Percentiles rank a stretch among this genome's conserved stretches.
Conservation (phyloP, 2,329 filamentous ascomycete genomes). For the Penicillium sp. region DNA sequence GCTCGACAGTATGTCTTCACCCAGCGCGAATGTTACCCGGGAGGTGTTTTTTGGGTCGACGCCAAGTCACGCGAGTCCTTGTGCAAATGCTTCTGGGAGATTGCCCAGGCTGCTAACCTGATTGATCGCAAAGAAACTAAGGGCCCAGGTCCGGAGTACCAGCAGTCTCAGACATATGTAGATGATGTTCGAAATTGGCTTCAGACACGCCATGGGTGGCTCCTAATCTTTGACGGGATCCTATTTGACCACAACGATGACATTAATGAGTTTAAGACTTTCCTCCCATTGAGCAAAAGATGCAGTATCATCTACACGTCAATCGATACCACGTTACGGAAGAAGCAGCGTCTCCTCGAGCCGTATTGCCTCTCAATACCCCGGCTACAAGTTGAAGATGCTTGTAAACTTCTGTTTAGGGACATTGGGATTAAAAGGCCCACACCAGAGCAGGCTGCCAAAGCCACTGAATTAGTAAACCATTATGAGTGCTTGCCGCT, state of each 20-base stretch:
- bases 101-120: constrained; percentile 62
- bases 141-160: constrained; percentile 40
- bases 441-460: constrained; percentile 57
- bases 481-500: constrained; percentile 68
- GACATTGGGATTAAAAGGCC: constrained; percentile 65
- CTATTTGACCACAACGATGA: constrained; percentile 62
- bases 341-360: constrained; percentile 64
- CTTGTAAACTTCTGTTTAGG: constrained; percentile 63
- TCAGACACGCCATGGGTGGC: constrained; percentile 64
- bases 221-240: constrained; percentile 70
- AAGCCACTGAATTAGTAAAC: constrained; percentile 65
- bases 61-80: constrained; percentile 64
- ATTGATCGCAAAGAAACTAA: constrained; percentile 47
- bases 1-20: constrained; percentile 69
- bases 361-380: constrained; percentile 62
- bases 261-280: constrained; percentile 56
- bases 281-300: constrained; percentile 65
- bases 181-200: constrained; percentile 66
- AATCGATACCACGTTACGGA: constrained; percentile 59
- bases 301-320: constrained; percentile 72
- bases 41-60: constrained; percentile 72
- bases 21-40: constrained; percentile 63
- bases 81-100: constrained; percentile 67
- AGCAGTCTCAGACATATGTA: constrained; percentile 56
- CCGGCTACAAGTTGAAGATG: constrained; percentile 60